Percentiles rank a stretch among this genome's conserved stretches.
phyloP scores from a whole-genome alignment of 768 basidiomycete species.

The Rhodotorula kratochvilovae region DNA sequence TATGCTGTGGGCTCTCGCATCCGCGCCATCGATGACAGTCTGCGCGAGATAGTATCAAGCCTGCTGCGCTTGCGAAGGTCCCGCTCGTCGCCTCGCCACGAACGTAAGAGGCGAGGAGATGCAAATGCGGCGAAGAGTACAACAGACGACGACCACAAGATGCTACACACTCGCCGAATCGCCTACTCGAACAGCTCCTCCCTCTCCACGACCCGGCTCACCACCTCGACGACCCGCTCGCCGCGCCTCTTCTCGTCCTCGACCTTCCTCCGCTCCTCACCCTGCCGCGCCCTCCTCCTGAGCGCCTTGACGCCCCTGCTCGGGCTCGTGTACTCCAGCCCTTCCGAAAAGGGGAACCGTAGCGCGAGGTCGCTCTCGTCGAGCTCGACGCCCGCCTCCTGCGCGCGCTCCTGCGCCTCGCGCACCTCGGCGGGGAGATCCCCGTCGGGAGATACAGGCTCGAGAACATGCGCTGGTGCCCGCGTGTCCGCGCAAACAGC shows the following conservation, averaged over 20 bases:
- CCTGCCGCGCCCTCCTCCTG: slow-evolving; percentile 11
- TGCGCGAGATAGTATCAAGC: too few relatives aligned
- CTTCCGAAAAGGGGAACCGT: slow-evolving; percentile 17
- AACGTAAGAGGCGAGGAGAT: background rate
- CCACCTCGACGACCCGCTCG: slow-evolving; percentile 10
- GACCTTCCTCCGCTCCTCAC: background rate
- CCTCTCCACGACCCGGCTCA: background rate
- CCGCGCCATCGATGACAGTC: too few relatives aligned
- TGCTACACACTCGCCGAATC: too few relatives aligned
- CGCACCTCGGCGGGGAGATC: slow-evolving; percentile 12
- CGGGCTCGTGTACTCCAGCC: slow-evolving; percentile 16
- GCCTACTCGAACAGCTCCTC: background rate
- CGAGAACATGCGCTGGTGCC: slow-evolving; percentile 25
- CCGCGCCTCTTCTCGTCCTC: slow-evolving; percentile 5
- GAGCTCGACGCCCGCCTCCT: slow-evolving; percentile 20
- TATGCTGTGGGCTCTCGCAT: background rate
- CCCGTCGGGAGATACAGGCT: slow-evolving; percentile 31
- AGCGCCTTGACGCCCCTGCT: background rate
- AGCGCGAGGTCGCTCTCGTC: slow-evolving; percentile 23
- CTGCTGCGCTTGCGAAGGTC: background rate
- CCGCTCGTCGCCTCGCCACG: background rate
- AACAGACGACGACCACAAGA: slow-evolving; percentile 7
- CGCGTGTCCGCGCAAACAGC: slow-evolving; percentile 7
- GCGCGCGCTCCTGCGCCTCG: slow-evolving; percentile 8
- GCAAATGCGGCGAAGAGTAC: background rate